Conservation (phyloP, 2,329 filamentous ascomycete species). For the Penicillium sp. region DNA sequence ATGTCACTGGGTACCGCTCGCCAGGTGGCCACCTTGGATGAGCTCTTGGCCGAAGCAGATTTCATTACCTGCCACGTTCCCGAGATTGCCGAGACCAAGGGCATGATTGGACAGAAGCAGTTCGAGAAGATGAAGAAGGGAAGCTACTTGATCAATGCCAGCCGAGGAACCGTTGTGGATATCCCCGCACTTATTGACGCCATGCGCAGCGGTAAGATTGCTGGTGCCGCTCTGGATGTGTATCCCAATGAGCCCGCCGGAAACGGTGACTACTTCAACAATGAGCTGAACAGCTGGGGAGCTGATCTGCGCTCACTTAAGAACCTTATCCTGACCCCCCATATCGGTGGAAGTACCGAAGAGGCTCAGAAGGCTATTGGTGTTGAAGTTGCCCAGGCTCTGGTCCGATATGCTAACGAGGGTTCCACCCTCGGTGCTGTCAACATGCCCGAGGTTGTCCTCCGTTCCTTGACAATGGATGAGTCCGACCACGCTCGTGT, state of each 20-base stretch:
- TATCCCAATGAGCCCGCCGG: slow-evolving; percentile 90
- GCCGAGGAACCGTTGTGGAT: slow-evolving; percentile 88
- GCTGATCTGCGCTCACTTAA: slow-evolving; percentile 79
- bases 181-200: slow-evolving; percentile 88
- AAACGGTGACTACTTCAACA: slow-evolving; percentile 94
- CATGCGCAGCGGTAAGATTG: slow-evolving; percentile 80
- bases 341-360: slow-evolving; percentile 96
- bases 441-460: slow-evolving; percentile 91
- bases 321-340: slow-evolving; percentile 93
- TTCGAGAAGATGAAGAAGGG: slow-evolving; percentile 88
- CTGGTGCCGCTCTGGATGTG: slow-evolving; percentile 92
- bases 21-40: slow-evolving; percentile 75
- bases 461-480: slow-evolving; percentile 85
- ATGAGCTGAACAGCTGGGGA: slow-evolving; percentile 75
- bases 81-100: slow-evolving; percentile 85
- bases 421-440: slow-evolving; percentile 87
- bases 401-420: slow-evolving; percentile 94
- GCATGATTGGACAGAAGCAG: slow-evolving; percentile 80
- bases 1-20: slow-evolving; percentile 89
- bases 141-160: slow-evolving; percentile 93
- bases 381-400: slow-evolving; percentile 81
- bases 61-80: slow-evolving; percentile 95
- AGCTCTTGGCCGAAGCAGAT: slow-evolving; percentile 74
- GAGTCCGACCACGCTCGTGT: slow-evolving; percentile 85
- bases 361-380: slow-evolving; percentile 96